Percentiles rank a stretch among this genome's conserved stretches.
Conservation (phyloP, 345 rosid species). For the Rhodamnia rubescens region DNA sequence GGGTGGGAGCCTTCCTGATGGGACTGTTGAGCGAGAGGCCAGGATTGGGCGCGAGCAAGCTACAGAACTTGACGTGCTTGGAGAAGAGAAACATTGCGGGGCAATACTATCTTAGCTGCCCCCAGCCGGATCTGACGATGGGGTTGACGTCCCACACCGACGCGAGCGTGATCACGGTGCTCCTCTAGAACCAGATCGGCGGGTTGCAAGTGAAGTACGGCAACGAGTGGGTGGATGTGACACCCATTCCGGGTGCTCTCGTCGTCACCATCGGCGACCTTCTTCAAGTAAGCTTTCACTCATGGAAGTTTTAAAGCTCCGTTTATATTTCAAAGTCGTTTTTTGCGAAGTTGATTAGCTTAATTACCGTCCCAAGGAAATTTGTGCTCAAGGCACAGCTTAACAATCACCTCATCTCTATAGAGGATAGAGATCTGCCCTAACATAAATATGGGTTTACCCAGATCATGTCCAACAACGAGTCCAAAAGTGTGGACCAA, state of each 20-base stretch:
- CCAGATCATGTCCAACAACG: slow-evolving; percentile 39
- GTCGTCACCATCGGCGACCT: slow-evolving; percentile 38
- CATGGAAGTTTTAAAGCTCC: not conserved
- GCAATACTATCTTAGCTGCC: slow-evolving; percentile 41
- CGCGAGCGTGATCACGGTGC: slow-evolving; percentile 28
- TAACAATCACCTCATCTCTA: not conserved
- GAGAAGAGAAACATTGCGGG: slow-evolving; percentile 29
- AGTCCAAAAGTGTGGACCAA: slow-evolving; percentile 29
- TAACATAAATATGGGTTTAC: not conserved
- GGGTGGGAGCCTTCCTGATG: slow-evolving; percentile 22
- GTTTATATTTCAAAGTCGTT: not conserved
- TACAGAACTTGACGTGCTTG: slow-evolving; percentile 25
- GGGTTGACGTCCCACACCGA: slow-evolving; percentile 36
- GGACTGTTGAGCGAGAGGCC: slow-evolving; percentile 37
- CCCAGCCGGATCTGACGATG: slow-evolving; percentile 43
- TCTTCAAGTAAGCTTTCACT: slow-evolving; percentile 22
- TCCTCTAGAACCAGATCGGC: slow-evolving; percentile 26
- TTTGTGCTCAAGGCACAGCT: not conserved
- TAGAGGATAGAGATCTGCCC: not conserved
- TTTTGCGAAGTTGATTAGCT: not conserved
- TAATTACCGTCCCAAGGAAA: not conserved
- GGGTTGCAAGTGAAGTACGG: slow-evolving; percentile 46
- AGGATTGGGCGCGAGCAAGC: slow-evolving; percentile 13
- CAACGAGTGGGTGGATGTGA: slow-evolving; percentile 33
- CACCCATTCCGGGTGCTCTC: slow-evolving; percentile 33